These are phyloP conservation scores for Botrytis porri DNA, from an alignment of 2,329 filamentous ascomycete species.

Conservation along the genomic window DNA sequence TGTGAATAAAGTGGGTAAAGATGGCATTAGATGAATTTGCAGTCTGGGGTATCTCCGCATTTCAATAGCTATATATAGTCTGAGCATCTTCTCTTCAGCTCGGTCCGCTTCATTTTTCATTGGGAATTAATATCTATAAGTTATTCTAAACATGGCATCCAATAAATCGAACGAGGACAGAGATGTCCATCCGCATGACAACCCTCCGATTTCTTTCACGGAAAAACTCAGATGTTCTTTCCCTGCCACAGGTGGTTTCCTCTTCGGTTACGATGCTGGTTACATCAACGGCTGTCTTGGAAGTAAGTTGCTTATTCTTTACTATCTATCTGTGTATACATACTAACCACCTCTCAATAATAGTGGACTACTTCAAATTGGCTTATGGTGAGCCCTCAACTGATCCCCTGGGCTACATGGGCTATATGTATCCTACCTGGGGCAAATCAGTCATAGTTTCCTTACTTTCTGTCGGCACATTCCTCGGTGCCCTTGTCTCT, in stretches of 20 bases:
- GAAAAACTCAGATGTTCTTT: slow-evolving; percentile 68
- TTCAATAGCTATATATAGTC: neutral
- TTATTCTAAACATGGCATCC: neutral
- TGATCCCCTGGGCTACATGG: slow-evolving; percentile 18
- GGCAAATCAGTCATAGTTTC: slow-evolving; percentile 62
- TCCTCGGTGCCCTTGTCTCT: slow-evolving; percentile 58
- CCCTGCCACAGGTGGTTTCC: slow-evolving; percentile 61
- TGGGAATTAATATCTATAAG: neutral
- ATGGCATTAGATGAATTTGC: neutral
- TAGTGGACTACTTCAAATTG: slow-evolving; percentile 18
- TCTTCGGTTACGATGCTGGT: slow-evolving; percentile 68
- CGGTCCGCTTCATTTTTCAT: neutral
- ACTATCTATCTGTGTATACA: neutral
- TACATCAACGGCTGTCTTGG: slow-evolving; percentile 66
- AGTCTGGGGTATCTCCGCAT: neutral
- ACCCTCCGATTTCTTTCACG: slow-evolving; percentile 66
- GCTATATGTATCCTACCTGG: slow-evolving; percentile 51
- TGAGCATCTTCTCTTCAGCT: too few species aligned
- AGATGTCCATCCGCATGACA: slow-evolving; percentile 50
- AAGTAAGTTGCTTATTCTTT: slow-evolving; percentile 44
- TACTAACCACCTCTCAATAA: neutral
- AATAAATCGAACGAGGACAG: slow-evolving; percentile 28
- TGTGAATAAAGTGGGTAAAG: neutral
- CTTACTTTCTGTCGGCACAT: slow-evolving; percentile 74
- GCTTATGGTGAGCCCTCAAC: slow-evolving; percentile 1